Evolutionary conservation across 2,329 filamentous ascomycete genomes (phyloP).

Genomic region (Rutstroemia sp.): DNA sequence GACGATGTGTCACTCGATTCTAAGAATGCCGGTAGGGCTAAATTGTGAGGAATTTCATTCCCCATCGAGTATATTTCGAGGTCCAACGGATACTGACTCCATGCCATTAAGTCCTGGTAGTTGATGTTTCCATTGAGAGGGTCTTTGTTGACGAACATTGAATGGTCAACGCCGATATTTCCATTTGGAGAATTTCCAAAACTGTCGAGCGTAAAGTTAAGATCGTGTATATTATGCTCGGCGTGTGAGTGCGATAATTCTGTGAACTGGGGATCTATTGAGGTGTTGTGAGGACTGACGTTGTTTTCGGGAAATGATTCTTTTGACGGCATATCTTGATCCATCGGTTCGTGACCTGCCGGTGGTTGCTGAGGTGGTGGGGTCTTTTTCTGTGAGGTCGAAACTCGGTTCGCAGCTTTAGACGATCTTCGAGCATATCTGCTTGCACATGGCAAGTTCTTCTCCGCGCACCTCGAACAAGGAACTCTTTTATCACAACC

Average conservation of each 20-base stretch:
- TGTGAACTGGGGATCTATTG: not conserved
- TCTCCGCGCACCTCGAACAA: conserved; percentile 42
- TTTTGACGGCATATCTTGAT: conserved; percentile 3
- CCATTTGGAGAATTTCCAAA: conserved; percentile 4
- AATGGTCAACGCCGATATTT: conserved; percentile 1
- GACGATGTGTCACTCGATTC: conserved; percentile 3
- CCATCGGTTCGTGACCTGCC: conserved; percentile 1
- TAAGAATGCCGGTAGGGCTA: conserved; percentile 1
- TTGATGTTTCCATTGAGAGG: conserved; percentile 25
- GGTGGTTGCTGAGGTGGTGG: conserved; percentile 5
- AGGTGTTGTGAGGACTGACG: not conserved
- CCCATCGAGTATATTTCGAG: conserved; percentile 30
- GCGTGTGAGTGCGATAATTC: not conserved
- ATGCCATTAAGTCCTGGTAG: conserved; percentile 39
- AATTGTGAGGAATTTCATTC: not conserved
- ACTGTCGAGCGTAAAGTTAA: not conserved
- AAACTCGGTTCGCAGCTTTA: conserved; percentile 29
- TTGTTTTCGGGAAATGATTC: not conserved
- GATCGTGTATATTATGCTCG: not conserved
- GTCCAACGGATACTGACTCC: conserved; percentile 38
- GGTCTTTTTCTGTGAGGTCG: conserved; percentile 7
- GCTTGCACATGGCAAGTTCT: conserved; percentile 40
- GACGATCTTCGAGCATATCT: conserved; percentile 44
- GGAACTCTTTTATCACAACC: conserved; percentile 44
- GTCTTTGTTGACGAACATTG: conserved; percentile 7